Conservation (phyloP, 2,329 filamentous ascomycete species). For the Fusarium globosum region DNA sequence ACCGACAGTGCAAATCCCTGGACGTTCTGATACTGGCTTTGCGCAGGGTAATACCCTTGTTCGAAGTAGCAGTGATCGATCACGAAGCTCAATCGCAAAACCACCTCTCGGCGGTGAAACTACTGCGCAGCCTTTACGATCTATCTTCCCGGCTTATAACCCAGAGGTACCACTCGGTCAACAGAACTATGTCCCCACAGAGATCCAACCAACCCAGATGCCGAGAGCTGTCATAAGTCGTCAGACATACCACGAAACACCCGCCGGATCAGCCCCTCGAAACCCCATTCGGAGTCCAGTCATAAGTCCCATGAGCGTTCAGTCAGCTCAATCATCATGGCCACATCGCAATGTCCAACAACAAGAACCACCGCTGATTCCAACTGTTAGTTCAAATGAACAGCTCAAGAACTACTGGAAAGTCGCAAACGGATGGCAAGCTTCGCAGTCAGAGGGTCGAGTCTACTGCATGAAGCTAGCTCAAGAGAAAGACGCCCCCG, state of each 20-base stretch:
- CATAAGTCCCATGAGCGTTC: slow-evolving; percentile 38
- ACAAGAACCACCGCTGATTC: slow-evolving; percentile 57
- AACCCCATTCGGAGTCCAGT: slow-evolving; percentile 39
- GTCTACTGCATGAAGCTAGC: slow-evolving; percentile 69
- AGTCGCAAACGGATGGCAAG: slow-evolving; percentile 76
- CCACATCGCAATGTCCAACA: slow-evolving; percentile 49
- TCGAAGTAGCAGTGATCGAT: slow-evolving; percentile 60
- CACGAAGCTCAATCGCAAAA: slow-evolving; percentile 68
- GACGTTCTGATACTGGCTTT: slow-evolving; percentile 58
- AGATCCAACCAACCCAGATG: slow-evolving; percentile 71
- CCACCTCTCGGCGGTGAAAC: slow-evolving; percentile 56
- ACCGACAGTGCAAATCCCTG: slow-evolving; percentile 56
- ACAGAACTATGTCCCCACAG: slow-evolving; percentile 77
- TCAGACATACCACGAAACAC: slow-evolving; percentile 62
- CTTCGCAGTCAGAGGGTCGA: slow-evolving; percentile 67
- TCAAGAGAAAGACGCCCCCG: slow-evolving; percentile 68
- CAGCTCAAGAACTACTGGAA: slow-evolving; percentile 76
- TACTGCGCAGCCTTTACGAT: slow-evolving; percentile 61
- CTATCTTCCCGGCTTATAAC: slow-evolving; percentile 82
- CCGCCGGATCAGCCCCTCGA: slow-evolving; percentile 1
- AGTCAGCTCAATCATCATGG: slow-evolving; percentile 25
- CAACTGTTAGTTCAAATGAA: slow-evolving; percentile 66
- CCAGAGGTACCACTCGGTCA: slow-evolving; percentile 72
- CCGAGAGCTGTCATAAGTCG: slow-evolving; percentile 74
- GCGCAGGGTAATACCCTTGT: slow-evolving; percentile 57